Evolutionary conservation across 1,284 basidiomycete genomes (phyloP).

Genomic region (Cutaneotrichosporon cavernicola): DNA sequence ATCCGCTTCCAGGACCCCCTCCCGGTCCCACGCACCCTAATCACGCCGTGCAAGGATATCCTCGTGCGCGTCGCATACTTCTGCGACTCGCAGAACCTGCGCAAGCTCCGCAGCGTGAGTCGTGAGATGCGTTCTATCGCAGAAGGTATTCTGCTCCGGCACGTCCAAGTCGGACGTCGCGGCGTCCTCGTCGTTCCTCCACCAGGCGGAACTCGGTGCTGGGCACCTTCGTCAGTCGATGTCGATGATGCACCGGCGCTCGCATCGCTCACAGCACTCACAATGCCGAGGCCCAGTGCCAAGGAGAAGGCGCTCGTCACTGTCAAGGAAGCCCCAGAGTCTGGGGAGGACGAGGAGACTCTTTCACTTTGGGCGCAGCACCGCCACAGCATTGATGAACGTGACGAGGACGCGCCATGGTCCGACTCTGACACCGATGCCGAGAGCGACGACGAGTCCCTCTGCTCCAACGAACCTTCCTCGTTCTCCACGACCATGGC

Average conservation of each 20-base stretch:
- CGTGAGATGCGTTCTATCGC: not conserved
- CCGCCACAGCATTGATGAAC: not conserved
- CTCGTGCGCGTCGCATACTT: not conserved
- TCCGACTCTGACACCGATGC: not conserved
- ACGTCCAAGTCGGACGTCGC: not conserved
- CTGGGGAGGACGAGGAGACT: not conserved
- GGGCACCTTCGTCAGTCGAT: not conserved
- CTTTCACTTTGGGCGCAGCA: not conserved
- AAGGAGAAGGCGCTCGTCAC: not conserved
- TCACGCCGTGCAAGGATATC: not conserved
- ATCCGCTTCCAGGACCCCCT: not conserved
- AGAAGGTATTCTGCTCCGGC: not conserved
- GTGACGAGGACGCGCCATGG: not conserved
- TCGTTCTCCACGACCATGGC: not conserved
- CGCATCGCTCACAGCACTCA: no score
- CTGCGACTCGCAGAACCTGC: conserved; percentile 2
- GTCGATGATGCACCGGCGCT: not conserved
- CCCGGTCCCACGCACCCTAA: not conserved
- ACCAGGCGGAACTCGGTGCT: not conserved
- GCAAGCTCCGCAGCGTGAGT: not conserved
- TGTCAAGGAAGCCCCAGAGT: not conserved
- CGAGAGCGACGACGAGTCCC: not conserved
- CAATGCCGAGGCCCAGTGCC: not conserved
- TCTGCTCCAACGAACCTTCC: not conserved
- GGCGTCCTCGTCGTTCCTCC: conserved; percentile 1